These are phyloP conservation scores for Cyberlindnera mrakii DNA, from an alignment of 805 yeast genomes.

Conservation along the genomic window DNA sequence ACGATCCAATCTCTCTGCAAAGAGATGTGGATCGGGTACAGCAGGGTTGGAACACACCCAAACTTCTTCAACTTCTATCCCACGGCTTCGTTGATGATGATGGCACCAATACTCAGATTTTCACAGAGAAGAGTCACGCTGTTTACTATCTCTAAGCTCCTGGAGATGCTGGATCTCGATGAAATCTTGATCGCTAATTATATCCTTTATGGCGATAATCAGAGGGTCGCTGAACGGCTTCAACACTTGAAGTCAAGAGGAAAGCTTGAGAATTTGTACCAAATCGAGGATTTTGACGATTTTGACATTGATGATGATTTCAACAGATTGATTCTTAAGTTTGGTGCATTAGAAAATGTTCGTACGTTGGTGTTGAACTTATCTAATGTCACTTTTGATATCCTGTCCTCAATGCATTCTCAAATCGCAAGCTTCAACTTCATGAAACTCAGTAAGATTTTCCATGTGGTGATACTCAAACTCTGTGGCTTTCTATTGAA, in stretches of 20 bases:
- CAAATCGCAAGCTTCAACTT: constrained; percentile 9
- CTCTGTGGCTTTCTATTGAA: constrained; percentile 10
- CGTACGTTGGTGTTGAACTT: constrained; percentile 8
- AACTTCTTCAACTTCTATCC: constrained; percentile 10
- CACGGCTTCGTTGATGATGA: constrained; percentile 4
- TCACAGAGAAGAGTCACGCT: constrained; percentile 13
- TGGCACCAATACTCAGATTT: constrained; percentile 14
- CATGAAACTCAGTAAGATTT: constrained; percentile 13
- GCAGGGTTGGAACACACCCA: constrained; percentile 5
- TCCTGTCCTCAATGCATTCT: constrained; percentile 8
- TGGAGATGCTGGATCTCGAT: constrained; percentile 8
- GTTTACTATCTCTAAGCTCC: constrained; percentile 6
- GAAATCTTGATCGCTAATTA: constrained; percentile 9
- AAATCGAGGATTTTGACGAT: constrained; percentile 7
- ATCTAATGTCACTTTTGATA: constrained; percentile 6
- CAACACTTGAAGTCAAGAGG: constrained; percentile 3
- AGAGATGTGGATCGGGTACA: constrained; percentile 13
- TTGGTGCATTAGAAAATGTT: constrained; percentile 5
- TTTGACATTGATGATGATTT: constrained; percentile 8
- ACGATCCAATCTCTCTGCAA: constrained; percentile 9
- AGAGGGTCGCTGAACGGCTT: background rate
- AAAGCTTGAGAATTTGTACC: constrained; percentile 3
- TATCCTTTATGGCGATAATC: constrained; percentile 10
- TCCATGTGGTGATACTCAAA: constrained; percentile 9
- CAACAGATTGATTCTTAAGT: constrained; percentile 2